Conservation (phyloP, 768 basidiomycete genomes). For the Termitomyces sp. region DNA sequence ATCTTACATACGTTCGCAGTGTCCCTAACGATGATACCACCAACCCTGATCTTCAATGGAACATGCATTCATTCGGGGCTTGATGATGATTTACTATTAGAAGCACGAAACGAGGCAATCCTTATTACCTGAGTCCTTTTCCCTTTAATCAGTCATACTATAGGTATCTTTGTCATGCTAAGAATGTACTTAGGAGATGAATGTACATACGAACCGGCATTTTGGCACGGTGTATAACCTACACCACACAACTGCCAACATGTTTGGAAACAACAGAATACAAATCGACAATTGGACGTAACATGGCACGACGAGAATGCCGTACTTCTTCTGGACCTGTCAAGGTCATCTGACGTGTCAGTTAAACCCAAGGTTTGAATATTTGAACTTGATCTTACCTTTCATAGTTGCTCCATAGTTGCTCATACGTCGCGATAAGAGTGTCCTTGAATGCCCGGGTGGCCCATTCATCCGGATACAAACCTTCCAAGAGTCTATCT, state of each 20-base stretch:
- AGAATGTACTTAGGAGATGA: background rate
- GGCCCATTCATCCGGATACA: background rate
- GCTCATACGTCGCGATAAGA: background rate
- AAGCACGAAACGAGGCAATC: background rate
- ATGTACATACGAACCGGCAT: background rate
- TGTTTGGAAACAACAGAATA: background rate
- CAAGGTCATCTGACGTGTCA: background rate
- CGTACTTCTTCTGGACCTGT: background rate
- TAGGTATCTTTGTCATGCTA: background rate
- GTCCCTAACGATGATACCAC: background rate
- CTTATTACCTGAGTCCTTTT: background rate
- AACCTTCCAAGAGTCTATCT: background rate
- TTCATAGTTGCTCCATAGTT: too few relatives aligned
- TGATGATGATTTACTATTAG: background rate
- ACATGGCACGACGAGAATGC: background rate
- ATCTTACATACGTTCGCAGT: conserved; percentile 1
- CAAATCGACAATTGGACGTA: background rate
- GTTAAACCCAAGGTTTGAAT: background rate
- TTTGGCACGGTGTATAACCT: background rate
- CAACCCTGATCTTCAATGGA: background rate
- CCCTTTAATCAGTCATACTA: background rate
- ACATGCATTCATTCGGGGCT: background rate
- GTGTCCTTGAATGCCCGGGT: background rate
- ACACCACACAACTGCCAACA: background rate
- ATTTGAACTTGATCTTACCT: background rate